Evolutionary conservation across 371 early-diverging fungal genomes (phyloP).

Genomic region (Choanephora cucurbitarum): DNA sequence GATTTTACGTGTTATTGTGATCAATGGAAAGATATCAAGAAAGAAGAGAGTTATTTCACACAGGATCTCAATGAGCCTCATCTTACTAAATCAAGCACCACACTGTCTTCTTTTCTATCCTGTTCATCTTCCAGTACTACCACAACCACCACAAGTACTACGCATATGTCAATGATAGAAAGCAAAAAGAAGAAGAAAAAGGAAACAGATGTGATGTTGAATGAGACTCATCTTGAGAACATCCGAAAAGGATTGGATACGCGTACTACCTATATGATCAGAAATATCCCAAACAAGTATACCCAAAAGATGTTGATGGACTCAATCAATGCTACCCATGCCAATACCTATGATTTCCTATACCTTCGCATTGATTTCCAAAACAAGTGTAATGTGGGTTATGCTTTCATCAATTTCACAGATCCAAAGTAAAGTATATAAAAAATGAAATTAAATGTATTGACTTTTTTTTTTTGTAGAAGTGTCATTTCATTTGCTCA

Average conservation of each 20-base stretch:
- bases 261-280: conserved; percentile 28
- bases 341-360: conserved; percentile 77
- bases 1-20: neutral
- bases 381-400: conserved; percentile 84
- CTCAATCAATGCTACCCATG: conserved; percentile 76
- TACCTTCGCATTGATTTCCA: conserved; percentile 91
- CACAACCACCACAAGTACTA: no score
- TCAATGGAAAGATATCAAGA: neutral
- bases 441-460: conserved; percentile 38
- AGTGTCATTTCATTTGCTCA: conserved; percentile 73
- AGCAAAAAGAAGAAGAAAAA: neutral
- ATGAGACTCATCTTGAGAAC: conserved; percentile 10
- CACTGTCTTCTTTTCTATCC: no score
- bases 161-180: neutral
- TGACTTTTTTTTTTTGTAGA: conserved; percentile 21
- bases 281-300: conserved; percentile 32
- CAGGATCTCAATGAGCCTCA: no score
- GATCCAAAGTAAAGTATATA: conserved; percentile 39
- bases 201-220: neutral
- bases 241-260: conserved; percentile 11
- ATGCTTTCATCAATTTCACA: conserved; percentile 90
- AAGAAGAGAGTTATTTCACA: no score
- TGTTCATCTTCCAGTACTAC: no score
- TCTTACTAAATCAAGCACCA: no score
- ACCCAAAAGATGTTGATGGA: conserved; percentile 73